A percentile compares a stretch with the other conserved stretches of the same genome.
phyloP scores from a whole-genome alignment of 306 rosid genomes.

The Styphnolobium japonicum region DNA sequence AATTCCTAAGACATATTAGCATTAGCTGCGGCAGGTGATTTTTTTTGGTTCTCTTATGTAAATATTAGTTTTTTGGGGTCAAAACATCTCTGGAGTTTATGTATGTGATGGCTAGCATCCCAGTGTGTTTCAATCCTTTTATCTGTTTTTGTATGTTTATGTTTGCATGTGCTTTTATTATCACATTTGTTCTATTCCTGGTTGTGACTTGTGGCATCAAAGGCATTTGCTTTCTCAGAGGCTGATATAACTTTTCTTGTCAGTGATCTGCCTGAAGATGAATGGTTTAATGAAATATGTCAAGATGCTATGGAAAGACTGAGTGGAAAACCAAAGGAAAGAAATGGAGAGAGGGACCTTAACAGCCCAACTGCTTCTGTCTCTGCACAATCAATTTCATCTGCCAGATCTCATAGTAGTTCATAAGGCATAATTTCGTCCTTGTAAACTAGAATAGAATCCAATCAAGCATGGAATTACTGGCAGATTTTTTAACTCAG shows the following conservation, averaged over 20 bases:
- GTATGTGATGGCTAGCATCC: neutral
- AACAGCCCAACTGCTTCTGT: constrained; percentile 96
- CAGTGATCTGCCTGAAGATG: constrained; percentile 92
- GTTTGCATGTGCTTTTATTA: neutral
- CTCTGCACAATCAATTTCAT: constrained; percentile 94
- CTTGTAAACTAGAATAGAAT: constrained; percentile 43
- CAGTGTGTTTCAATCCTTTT: neutral
- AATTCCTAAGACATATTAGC: neutral
- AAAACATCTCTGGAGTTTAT: neutral
- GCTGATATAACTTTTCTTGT: constrained; percentile 18
- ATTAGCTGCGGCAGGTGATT: too few relatives aligned
- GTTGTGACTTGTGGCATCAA: neutral
- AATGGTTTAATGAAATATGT: constrained; percentile 85
- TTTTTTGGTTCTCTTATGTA: too few relatives aligned
- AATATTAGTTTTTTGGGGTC: neutral
- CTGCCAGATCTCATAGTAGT: constrained; percentile 89
- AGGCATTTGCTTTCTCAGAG: neutral
- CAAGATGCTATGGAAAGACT: constrained; percentile 84
- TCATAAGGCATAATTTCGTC: constrained; percentile 45
- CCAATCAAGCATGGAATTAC: constrained; percentile 12
- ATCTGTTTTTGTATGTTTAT: neutral
- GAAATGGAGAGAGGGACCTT: constrained; percentile 77
- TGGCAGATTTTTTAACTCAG: constrained; percentile 26
- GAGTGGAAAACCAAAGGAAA: constrained; percentile 83
- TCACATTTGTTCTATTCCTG: neutral